Percentiles rank a stretch among this genome's conserved stretches.
These are phyloP conservation scores for Solanum corneliomulleri DNA, from an alignment of 257 asterid genomes.

Conservation along the genomic window DNA sequence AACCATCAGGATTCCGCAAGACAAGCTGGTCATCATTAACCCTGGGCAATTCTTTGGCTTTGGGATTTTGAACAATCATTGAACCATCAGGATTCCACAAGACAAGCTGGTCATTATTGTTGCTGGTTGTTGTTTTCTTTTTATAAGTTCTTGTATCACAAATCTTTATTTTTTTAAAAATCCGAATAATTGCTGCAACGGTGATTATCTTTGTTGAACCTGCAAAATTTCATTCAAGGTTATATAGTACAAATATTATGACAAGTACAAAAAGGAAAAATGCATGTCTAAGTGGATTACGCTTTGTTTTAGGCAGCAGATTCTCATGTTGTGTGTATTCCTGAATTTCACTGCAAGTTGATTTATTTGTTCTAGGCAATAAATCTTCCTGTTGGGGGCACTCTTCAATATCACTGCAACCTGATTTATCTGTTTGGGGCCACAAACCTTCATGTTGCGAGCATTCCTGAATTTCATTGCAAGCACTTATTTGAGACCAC, in stretches of 20 bases:
- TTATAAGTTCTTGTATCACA: background rate
- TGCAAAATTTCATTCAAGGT: background rate
- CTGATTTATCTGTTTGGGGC: background rate
- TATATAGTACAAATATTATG: background rate
- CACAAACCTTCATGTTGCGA: background rate
- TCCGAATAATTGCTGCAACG: slow-evolving; percentile 1
- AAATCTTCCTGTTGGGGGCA: background rate
- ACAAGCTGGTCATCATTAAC: too few species aligned
- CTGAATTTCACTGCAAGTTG: background rate
- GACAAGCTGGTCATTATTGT: slow-evolving; percentile 4
- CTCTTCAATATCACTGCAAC: background rate
- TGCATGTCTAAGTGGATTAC: background rate
- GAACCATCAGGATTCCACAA: too few species aligned
- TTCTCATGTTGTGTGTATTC: background rate
- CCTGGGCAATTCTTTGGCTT: too few species aligned
- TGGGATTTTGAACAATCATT: too few species aligned
- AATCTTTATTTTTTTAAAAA: slow-evolving; percentile 3
- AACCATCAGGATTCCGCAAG: too few species aligned
- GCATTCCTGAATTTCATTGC: background rate
- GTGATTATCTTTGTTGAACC: background rate
- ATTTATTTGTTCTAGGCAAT: background rate
- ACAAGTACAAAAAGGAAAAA: background rate
- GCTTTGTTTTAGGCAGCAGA: background rate
- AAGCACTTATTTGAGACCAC: background rate
- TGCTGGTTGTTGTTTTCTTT: background rate